These are phyloP conservation scores for Rhodotorula graminis DNA, from an alignment of 768 basidiomycete species.

Conservation along the genomic window DNA sequence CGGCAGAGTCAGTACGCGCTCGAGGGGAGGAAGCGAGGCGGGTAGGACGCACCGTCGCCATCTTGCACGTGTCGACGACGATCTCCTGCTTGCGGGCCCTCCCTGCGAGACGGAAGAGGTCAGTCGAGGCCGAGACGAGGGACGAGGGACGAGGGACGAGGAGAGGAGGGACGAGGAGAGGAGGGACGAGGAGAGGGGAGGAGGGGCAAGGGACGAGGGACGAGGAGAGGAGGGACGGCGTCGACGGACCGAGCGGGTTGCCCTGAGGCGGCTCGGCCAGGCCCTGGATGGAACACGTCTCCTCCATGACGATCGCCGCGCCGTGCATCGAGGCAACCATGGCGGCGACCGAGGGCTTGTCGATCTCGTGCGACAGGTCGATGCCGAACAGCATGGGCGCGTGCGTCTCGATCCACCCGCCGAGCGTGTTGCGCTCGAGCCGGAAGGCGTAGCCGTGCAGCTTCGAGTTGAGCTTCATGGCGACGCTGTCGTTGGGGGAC, in stretches of 20 bases:
- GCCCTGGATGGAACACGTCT: not conserved
- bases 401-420: not conserved
- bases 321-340: slow-evolving; percentile 9
- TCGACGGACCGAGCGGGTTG: not conserved
- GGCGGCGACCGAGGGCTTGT: slow-evolving; percentile 26
- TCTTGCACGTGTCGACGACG: slow-evolving; percentile 1
- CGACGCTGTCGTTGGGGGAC: no score
- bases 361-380: slow-evolving; percentile 20
- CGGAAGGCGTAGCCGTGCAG: slow-evolving; percentile 1
- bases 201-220: no score
- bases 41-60: slow-evolving; percentile 8
- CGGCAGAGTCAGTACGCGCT: no score
- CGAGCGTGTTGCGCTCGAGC: not conserved
- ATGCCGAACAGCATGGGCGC: slow-evolving; percentile 7
- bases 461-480: slow-evolving; percentile 19
- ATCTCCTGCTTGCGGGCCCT: slow-evolving; percentile 20
- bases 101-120: no score
- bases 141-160: no score
- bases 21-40: not conserved
- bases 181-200: no score
- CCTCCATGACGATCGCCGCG: not conserved
- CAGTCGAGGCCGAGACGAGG: no score
- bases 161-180: no score
- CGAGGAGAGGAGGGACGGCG: no score
- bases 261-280: slow-evolving; percentile 6